These are phyloP conservation scores for Colletotrichum costaricense DNA, from an alignment of 2,329 filamentous ascomycete species.

Conservation along the genomic window DNA sequence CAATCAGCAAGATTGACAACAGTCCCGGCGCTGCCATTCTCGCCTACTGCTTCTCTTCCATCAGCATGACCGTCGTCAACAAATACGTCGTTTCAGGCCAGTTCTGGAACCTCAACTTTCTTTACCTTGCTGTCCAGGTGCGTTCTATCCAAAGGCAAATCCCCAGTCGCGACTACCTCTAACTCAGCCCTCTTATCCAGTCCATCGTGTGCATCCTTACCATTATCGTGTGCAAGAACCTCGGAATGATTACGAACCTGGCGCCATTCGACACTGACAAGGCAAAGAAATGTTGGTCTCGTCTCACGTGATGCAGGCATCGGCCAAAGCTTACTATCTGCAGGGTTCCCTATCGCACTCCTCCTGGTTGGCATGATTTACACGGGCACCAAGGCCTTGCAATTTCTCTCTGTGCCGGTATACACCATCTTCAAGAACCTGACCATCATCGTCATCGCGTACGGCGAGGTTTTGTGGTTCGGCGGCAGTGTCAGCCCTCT, in stretches of 20 bases:
- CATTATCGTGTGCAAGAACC: slow-evolving; percentile 84
- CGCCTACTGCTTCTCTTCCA: slow-evolving; percentile 94
- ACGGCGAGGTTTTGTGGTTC: slow-evolving; percentile 98
- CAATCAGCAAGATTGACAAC: slow-evolving; percentile 70
- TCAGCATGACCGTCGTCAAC: slow-evolving; percentile 99
- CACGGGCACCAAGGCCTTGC: slow-evolving; percentile 93
- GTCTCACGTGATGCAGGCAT: slow-evolving; percentile 8
- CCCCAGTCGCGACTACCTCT: slow-evolving; percentile 7
- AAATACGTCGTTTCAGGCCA: slow-evolving; percentile 96
- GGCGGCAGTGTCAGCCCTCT: slow-evolving; percentile 90
- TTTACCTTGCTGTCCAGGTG: slow-evolving; percentile 94
- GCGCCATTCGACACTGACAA: slow-evolving; percentile 87
- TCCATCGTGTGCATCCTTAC: slow-evolving; percentile 88
- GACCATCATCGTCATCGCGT: slow-evolving; percentile 98
- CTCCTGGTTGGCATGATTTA: slow-evolving; percentile 99
- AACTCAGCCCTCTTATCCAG: slow-evolving; percentile 57
- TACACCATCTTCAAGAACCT: slow-evolving; percentile 99
- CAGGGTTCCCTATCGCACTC: slow-evolving; percentile 96
- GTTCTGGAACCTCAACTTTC: slow-evolving; percentile 96
- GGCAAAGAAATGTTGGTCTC: slow-evolving; percentile 85
- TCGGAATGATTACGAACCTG: slow-evolving; percentile 84
- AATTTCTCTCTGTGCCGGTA: slow-evolving; percentile 96
- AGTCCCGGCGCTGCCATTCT: slow-evolving; percentile 85
- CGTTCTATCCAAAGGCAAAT: slow-evolving; percentile 41
- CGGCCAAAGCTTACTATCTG: slow-evolving; percentile 38